A percentile compares a stretch with the other conserved stretches of the same genome.
These are phyloP conservation scores for Xylaria sp. DNA, from an alignment of 2,329 filamentous ascomycete genomes.

Conservation along the genomic window DNA sequence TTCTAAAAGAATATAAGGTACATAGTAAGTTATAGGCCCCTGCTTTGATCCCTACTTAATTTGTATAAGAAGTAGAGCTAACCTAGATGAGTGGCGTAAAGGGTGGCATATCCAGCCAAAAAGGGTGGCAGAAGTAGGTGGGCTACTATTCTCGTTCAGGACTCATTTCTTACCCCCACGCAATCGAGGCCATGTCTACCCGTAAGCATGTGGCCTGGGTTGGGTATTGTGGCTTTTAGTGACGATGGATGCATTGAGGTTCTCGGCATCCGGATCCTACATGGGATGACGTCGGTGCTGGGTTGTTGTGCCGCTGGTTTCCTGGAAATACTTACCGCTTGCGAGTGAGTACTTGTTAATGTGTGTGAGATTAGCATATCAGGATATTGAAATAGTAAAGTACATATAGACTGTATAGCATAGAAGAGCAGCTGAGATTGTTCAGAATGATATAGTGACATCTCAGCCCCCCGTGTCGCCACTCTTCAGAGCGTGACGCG, in stretches of 20 bases:
- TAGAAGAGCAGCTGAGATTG: background rate
- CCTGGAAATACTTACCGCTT: background rate
- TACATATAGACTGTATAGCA: background rate
- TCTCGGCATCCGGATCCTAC: background rate
- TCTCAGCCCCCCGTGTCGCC: constrained; percentile 28
- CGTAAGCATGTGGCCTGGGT: background rate
- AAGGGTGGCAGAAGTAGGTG: too few species aligned
- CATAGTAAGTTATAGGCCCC: too few species aligned
- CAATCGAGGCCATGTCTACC: too few species aligned
- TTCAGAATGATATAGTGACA: background rate
- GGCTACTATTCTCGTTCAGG: too few species aligned
- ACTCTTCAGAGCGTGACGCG: constrained; percentile 17
- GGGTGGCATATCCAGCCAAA: too few species aligned
- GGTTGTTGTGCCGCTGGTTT: background rate
- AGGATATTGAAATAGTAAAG: background rate
- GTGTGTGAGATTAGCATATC: background rate
- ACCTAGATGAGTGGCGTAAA: too few species aligned
- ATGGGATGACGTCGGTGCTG: background rate
- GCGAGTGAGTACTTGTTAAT: background rate
- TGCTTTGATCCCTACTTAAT: too few species aligned
- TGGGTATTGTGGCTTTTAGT: background rate
- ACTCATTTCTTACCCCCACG: too few species aligned
- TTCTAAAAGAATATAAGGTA: too few species aligned
- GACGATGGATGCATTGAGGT: background rate
- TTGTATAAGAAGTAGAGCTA: too few species aligned